Conservation (phyloP, 2,329 filamentous ascomycete species). For the Pseudophaeomoniella oleicola region DNA sequence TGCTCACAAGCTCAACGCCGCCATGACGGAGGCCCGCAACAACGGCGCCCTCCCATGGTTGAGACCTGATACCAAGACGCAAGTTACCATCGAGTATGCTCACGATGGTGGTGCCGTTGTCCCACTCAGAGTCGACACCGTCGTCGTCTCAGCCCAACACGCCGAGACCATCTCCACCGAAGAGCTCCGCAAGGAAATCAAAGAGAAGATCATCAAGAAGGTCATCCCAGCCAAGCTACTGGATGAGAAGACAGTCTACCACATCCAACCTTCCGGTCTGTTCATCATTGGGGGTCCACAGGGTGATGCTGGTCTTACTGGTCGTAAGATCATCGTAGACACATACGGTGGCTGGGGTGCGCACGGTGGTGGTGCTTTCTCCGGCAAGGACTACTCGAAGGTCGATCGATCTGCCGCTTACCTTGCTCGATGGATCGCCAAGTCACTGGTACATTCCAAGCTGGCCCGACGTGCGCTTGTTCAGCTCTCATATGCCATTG, state of each 20-base stretch:
- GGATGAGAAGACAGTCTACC: slow-evolving; percentile 87
- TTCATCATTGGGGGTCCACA: slow-evolving; percentile 99
- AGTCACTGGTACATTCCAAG: slow-evolving; percentile 81
- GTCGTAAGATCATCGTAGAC: slow-evolving; percentile 99
- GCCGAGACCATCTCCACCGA: slow-evolving; percentile 76
- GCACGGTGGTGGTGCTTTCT: slow-evolving; percentile 99
- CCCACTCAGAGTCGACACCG: slow-evolving; percentile 84
- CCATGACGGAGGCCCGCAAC: slow-evolving; percentile 80
- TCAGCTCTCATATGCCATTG: slow-evolving; percentile 98
- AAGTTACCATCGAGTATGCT: slow-evolving; percentile 97
- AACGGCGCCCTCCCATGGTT: slow-evolving; percentile 85
- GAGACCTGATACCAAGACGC: slow-evolving; percentile 97
- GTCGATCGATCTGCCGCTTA: slow-evolving; percentile 98
- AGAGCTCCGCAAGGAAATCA: slow-evolving; percentile 83
- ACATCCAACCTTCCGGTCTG: slow-evolving; percentile 95
- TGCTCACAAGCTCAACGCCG: slow-evolving; percentile 92
- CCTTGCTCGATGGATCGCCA: slow-evolving; percentile 95
- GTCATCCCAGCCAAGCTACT: slow-evolving; percentile 87
- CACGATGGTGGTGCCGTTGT: slow-evolving; percentile 90
- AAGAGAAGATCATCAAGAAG: slow-evolving; percentile 93
- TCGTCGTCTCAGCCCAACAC: slow-evolving; percentile 95
- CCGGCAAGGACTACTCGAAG: slow-evolving; percentile 99
- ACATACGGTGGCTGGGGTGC: slow-evolving; percentile 99
- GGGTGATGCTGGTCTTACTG: slow-evolving; percentile 95
- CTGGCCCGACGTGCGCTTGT: slow-evolving; percentile 87